These are phyloP conservation scores for Incumbomyces lentus DNA, from an alignment of 2,329 filamentous ascomycete genomes.

Conservation along the genomic window DNA sequence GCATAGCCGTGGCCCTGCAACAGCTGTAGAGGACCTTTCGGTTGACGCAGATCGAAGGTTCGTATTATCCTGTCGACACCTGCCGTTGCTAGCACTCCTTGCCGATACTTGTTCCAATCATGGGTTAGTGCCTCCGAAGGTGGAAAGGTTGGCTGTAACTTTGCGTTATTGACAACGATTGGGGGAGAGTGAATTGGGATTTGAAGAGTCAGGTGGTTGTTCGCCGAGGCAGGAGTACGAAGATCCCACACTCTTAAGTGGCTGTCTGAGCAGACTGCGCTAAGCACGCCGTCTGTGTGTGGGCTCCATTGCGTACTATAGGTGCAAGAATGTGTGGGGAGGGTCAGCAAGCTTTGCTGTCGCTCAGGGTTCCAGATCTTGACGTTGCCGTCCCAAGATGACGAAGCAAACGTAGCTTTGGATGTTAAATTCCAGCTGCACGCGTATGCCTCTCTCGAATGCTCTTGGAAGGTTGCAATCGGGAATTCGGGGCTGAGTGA, in stretches of 20 bases:
- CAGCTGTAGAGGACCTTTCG: slow-evolving; percentile 60
- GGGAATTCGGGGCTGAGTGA: slow-evolving; percentile 66
- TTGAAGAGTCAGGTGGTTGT: slow-evolving; percentile 73
- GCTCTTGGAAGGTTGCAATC: slow-evolving; percentile 84
- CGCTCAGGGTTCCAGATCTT: slow-evolving; percentile 89
- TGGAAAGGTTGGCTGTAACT: slow-evolving; percentile 33
- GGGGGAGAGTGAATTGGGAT: slow-evolving; percentile 66
- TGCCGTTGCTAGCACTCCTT: slow-evolving; percentile 72
- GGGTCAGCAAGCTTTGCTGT: slow-evolving; percentile 61
- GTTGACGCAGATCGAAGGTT: slow-evolving; percentile 80
- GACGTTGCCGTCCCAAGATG: slow-evolving; percentile 91
- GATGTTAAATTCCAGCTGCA: slow-evolving; percentile 85
- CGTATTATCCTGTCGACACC: slow-evolving; percentile 82
- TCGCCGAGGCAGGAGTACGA: slow-evolving; percentile 70
- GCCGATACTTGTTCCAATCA: slow-evolving; percentile 98
- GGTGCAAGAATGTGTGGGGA: slow-evolving; percentile 86
- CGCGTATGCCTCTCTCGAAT: slow-evolving; percentile 84
- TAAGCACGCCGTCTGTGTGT: slow-evolving; percentile 73
- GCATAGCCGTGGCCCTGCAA: slow-evolving; percentile 87
- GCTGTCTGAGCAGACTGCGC: slow-evolving; percentile 79
- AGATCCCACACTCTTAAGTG: slow-evolving; percentile 87
- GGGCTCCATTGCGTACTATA: slow-evolving; percentile 89
- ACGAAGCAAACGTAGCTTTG: slow-evolving; percentile 83
- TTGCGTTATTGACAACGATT: slow-evolving; percentile 16
- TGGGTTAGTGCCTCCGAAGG: slow-evolving; percentile 83